Base-by-base conservation (phyloP, 1,284 basidiomycete genomes). In the Neonothopanus nambi region DNA sequence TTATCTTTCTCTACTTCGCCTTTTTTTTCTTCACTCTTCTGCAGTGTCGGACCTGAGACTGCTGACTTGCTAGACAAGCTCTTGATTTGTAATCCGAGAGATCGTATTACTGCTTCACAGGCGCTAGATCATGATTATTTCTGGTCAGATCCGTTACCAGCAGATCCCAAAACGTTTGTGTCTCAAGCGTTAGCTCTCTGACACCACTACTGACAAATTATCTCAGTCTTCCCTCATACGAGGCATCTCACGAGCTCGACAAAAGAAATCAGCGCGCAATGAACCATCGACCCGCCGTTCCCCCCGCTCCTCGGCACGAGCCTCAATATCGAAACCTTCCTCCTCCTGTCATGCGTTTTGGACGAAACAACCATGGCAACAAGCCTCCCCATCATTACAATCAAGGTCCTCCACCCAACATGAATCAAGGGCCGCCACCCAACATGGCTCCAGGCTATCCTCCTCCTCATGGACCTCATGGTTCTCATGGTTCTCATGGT, bases 121-220 rank as follows among this genome's bases (percentile, higher is more conserved):
- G 91, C 92, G 3, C 82, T 96, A 59, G 85, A 89, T 57, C 94
- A 97, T 65, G 86, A 93, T 48, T 97, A 96, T 72, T 97, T 97
- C 70, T 95, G 91, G 90, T 87, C 84, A 0, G 86, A 91, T 58
- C 92, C 93, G 0, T 63, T 91, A 26, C 87, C 92, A 13, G 91
- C 90, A n/a, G 87, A 90, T 70, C 85, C 90, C 0, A 88, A 86
- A 67, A 81, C 81, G 92, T 93, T 59, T 4, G 20, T 44, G 50
- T 46, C 7, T 33, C 13, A 42, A 7, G 37, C 37, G 41, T 49
- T 48, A 37, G 24, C 41, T 51, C 24, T 20, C 40, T 59, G 28
- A 51, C 45, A 63, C 26, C 52, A 55, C 47, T 38, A 2, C 17
- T 9, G 11, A 8, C 33, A 33, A 37, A 37, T 37, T 44, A 30